Percentiles rank a stretch among this genome's conserved stretches.
These are phyloP conservation scores for Sugiyamaella castrensis DNA, from an alignment of 1,139 yeast genomes.

Conservation along the genomic window DNA sequence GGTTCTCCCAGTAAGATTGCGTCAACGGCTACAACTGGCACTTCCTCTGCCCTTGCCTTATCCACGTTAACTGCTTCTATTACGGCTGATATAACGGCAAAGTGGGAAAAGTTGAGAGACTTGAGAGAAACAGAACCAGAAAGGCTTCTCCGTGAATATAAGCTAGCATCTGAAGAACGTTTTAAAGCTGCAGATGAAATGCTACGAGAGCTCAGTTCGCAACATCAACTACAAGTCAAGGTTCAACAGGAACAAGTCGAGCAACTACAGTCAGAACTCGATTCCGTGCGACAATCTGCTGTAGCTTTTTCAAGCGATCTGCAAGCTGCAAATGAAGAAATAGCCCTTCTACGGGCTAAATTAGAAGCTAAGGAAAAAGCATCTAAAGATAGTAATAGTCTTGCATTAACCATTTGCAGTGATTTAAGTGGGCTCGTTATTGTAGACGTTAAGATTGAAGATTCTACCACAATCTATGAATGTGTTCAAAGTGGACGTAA, in stretches of 20 bases:
- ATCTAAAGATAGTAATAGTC: constrained; percentile 28
- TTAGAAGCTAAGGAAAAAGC: constrained; percentile 15
- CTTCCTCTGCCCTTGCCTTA: neutral
- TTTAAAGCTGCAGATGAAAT: constrained; percentile 35
- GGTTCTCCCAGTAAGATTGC: neutral
- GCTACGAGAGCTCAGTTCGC: constrained; percentile 25
- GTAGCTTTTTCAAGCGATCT: constrained; percentile 7
- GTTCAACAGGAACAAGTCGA: constrained; percentile 4
- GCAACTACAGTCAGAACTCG: too few species aligned
- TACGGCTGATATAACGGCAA: neutral
- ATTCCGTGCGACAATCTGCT: neutral
- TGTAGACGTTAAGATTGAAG: constrained; percentile 46
- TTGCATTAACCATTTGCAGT: constrained; percentile 55
- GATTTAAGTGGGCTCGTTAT: constrained; percentile 56
- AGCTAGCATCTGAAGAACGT: constrained; percentile 32
- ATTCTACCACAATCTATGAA: constrained; percentile 47
- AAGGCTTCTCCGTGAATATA: constrained; percentile 32
- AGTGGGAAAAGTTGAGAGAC: constrained; percentile 10
- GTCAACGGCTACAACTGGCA: neutral
- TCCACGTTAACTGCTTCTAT: neutral
- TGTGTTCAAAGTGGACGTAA: constrained; percentile 50
- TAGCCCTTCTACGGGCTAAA: constrained; percentile 21
- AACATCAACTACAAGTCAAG: constrained; percentile 11
- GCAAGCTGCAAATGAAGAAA: constrained; percentile 25
- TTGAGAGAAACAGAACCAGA: constrained; percentile 34